phyloP scores from a whole-genome alignment of 441 rosid species.

The Bruguiera hainesii region DNA sequence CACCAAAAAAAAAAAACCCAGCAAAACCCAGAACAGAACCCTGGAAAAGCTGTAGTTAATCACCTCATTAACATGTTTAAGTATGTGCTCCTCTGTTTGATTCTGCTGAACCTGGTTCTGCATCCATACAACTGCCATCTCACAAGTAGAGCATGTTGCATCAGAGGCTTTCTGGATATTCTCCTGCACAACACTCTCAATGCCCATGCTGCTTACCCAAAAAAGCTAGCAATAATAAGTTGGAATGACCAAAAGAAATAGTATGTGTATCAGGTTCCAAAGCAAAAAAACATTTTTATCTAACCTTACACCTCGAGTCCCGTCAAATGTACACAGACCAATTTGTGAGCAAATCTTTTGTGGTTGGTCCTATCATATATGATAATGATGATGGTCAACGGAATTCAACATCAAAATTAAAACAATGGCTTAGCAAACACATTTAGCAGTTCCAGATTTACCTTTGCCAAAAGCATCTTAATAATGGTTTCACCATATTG shows the following conservation, averaged over 20 bases:
- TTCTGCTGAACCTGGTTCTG: conserved; percentile 70
- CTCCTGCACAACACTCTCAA: conserved; percentile 59
- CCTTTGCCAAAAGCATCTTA: conserved; percentile 58
- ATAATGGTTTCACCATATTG: conserved; percentile 68
- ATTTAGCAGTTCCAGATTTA: conserved; percentile 23
- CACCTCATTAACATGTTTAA: conserved; percentile 62
- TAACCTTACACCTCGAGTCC: conserved; percentile 65
- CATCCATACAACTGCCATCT: conserved; percentile 81
- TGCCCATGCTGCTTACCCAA: conserved; percentile 53
- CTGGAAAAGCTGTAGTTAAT: background rate
- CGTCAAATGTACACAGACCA: conserved; percentile 66
- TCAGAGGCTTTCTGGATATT: conserved; percentile 31
- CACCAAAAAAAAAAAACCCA: background rate
- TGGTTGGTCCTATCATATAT: conserved; percentile 49
- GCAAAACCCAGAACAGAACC: too few species aligned
- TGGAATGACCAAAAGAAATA: background rate
- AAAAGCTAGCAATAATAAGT: background rate
- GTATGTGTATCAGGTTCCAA: background rate
- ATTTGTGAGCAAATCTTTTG: conserved; percentile 62
- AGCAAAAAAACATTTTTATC: conserved; percentile 6
- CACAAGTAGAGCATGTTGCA: conserved; percentile 65
- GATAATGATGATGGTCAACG: conserved; percentile 4
- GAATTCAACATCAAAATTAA: background rate
- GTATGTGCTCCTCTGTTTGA: conserved; percentile 49
- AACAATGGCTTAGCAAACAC: background rate